These are phyloP conservation scores for Aspergillus pseudotamarii DNA, from an alignment of 2,329 filamentous ascomycete genomes.

Conservation along the genomic window DNA sequence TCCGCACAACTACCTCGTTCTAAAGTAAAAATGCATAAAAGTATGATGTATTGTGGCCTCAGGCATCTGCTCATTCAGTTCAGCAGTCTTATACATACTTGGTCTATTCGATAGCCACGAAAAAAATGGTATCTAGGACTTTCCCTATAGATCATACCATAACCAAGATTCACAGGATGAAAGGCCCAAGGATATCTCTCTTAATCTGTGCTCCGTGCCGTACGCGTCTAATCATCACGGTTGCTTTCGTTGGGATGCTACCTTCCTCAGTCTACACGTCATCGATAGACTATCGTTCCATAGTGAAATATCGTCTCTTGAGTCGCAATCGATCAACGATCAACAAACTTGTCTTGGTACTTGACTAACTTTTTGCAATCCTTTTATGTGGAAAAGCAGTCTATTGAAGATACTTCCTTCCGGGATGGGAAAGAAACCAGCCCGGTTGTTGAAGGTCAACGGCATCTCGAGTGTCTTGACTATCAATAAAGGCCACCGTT, in stretches of 20 bases:
- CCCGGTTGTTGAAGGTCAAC: neutral
- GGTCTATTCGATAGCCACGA: no score
- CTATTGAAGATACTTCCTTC: neutral
- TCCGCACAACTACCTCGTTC: neutral
- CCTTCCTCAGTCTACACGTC: slow-evolving; percentile 22
- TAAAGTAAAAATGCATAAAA: neutral
- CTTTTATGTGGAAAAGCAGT: neutral
- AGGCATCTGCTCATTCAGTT: no score
- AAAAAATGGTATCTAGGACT: neutral
- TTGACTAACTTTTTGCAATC: neutral
- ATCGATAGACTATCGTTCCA: slow-evolving; percentile 14
- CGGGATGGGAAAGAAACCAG: neutral
- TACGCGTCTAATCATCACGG: slow-evolving; percentile 2
- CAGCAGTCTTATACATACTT: no score
- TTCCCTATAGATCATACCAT: neutral
- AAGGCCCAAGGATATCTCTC: neutral
- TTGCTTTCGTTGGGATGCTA: slow-evolving; percentile 19
- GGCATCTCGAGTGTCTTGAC: neutral
- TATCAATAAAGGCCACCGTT: neutral
- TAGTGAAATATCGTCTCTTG: neutral
- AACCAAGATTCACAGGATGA: neutral
- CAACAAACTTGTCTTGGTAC: neutral
- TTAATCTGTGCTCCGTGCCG: neutral
- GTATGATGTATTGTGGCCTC: neutral
- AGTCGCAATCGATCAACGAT: slow-evolving; percentile 4